Percentiles rank a stretch among this genome's conserved stretches.
Conservation (phyloP, 164 flowering plant species). For the Aristolochia californica region DNA sequence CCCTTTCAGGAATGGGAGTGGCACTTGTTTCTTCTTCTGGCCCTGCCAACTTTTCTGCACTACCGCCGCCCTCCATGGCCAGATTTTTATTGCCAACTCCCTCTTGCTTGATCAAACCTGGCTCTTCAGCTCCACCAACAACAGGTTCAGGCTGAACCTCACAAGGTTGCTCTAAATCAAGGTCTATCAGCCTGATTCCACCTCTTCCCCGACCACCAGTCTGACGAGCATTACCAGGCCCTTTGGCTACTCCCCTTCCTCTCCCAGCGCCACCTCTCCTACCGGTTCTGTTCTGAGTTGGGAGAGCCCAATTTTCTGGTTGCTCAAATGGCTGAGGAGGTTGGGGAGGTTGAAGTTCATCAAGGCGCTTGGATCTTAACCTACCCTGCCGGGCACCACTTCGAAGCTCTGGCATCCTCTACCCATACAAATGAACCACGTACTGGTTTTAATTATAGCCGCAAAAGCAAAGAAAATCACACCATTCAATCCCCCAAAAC, state of each 20-base stretch:
- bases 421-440: constrained; percentile 66
- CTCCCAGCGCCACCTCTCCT: constrained; percentile 72
- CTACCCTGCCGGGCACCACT: constrained; percentile 68
- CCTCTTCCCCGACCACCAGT: constrained; percentile 66
- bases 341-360: constrained; percentile 60
- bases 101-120: constrained; percentile 38
- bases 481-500: neutral
- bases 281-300: constrained; percentile 55
- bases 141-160: constrained; percentile 50
- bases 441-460: constrained; percentile 18
- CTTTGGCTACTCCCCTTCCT: constrained; percentile 65
- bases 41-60: constrained; percentile 60
- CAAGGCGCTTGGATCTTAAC: constrained; percentile 71
- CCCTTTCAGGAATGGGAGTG: constrained; percentile 81
- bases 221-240: constrained; percentile 46
- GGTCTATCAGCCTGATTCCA: constrained; percentile 57
- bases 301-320: constrained; percentile 44
- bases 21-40: constrained; percentile 64
- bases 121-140: constrained; percentile 38
- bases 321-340: constrained; percentile 39
- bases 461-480: constrained; percentile 5
- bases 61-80: constrained; percentile 61
- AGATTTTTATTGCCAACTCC: constrained; percentile 45
- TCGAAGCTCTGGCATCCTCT: constrained; percentile 91
- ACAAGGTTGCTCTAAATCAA: constrained; percentile 69